phyloP scores from a whole-genome alignment of 2,329 filamentous ascomycete species.

The Moelleriella libera region DNA sequence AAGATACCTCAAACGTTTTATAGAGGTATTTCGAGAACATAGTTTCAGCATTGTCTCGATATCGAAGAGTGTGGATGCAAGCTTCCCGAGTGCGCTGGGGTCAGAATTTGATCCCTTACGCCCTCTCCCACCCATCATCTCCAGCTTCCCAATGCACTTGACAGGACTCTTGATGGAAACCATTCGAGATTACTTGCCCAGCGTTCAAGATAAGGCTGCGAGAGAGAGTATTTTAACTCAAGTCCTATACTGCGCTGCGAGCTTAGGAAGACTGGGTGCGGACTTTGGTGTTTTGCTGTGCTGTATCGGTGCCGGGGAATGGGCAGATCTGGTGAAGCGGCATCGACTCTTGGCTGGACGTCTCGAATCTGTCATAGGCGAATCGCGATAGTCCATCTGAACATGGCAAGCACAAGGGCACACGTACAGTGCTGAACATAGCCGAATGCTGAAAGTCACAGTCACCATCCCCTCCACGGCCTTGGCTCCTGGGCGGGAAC shows the following conservation, averaged over 20 bases:
- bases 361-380: slow-evolving; percentile 53
- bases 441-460: too few species aligned
- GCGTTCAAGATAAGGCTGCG: slow-evolving; percentile 64
- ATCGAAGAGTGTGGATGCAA: slow-evolving; percentile 66
- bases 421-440: too few species aligned
- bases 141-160: slow-evolving; percentile 74
- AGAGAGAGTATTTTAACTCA: slow-evolving; percentile 84
- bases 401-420: too few species aligned
- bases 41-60: slow-evolving; percentile 92
- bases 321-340: slow-evolving; percentile 80
- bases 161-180: slow-evolving; percentile 70
- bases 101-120: slow-evolving; percentile 24
- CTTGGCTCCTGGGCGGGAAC: too few species aligned
- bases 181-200: slow-evolving; percentile 62
- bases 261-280: slow-evolving; percentile 74
- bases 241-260: slow-evolving; percentile 84
- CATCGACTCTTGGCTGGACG: slow-evolving; percentile 75
- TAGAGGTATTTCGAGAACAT: slow-evolving; percentile 95
- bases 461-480: too few species aligned
- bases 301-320: slow-evolving; percentile 44
- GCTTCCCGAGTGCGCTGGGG: slow-evolving; percentile 10
- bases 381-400: slow-evolving; percentile 15
- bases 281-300: slow-evolving; percentile 88
- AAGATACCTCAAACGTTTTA: slow-evolving; percentile 83
- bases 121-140: slow-evolving; percentile 59